Evolutionary conservation across 495 filamentous ascomycete genomes (phyloP), one percentile per base, ranked within the genome.

Genomic region (Hypoxylon trugodes): DNA sequence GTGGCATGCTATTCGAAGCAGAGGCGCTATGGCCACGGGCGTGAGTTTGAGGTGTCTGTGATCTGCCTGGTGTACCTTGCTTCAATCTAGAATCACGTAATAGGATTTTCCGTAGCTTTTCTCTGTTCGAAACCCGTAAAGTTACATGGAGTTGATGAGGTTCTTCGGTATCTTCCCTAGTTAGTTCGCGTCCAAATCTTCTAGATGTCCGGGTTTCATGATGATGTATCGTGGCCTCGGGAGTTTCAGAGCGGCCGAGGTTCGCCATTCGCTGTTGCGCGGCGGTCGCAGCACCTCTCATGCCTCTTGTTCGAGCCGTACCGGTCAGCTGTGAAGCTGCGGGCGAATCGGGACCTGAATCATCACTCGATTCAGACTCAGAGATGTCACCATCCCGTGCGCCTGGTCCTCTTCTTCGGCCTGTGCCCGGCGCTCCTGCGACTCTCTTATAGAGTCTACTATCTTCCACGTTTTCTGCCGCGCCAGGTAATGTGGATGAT

Each of bases 401-500:
- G 28, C 81, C 77, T 33, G 79, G 73, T 41, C 76, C 76, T 61
- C 80, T 82, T 66, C 84, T 88, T 37, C 85, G 86, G 16, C 83
- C 84, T 25, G 76, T 72, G 49, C 73, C 76, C 30, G 80, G 77
- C n/a, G 81, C 76, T 18, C 78, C 78, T 12, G 77, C 70, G 15
- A 76, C 69, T 16, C 85, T 81, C 75, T 97, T 97, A 75, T 87
- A 95, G 0, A 96, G 84, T 63, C 93, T 87, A 63, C 87, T 94
- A 59, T 92, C 90, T 60, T 98, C 95, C 25, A 97, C 76, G 5
- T 85, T 83, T 16, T 69, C 77, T 18, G 91, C 95, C 2, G 90
- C 91, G 32, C 95, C 94, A 1, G 95, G 95, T 35, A 98, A 82
- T 22, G 95, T 90, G 3, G 89, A 90, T 16, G 95, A 97, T 2